These are phyloP conservation scores for Chalciporus sp. DNA, from an alignment of 1,284 basidiomycete genomes.

Conservation along the genomic window DNA sequence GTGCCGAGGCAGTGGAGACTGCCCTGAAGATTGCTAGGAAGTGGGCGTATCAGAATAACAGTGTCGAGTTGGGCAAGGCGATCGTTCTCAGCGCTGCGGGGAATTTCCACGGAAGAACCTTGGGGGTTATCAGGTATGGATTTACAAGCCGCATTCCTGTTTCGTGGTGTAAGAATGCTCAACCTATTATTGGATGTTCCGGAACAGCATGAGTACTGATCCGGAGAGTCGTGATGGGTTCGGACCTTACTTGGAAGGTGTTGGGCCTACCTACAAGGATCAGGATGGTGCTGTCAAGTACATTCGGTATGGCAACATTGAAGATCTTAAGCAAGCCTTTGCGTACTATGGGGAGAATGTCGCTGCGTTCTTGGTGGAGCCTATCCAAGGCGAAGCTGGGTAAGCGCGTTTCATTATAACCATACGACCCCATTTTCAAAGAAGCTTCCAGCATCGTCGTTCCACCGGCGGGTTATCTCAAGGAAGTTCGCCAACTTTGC, in stretches of 20 bases:
- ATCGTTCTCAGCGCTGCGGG: slow-evolving; percentile 86
- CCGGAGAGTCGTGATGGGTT: slow-evolving; percentile 87
- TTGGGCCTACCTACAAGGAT: slow-evolving; percentile 78
- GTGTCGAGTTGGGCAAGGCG: slow-evolving; percentile 61
- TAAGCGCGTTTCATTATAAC: slow-evolving; percentile 41
- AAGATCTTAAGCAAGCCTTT: slow-evolving; percentile 83
- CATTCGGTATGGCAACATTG: slow-evolving; percentile 83
- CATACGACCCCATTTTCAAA: slow-evolving; percentile 6
- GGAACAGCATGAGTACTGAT: slow-evolving; percentile 89
- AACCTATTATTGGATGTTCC: slow-evolving; percentile 18
- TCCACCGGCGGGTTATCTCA: slow-evolving; percentile 88
- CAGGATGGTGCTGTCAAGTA: slow-evolving; percentile 47
- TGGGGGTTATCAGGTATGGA: slow-evolving; percentile 81
- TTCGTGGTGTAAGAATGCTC: neutral
- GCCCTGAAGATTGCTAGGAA: slow-evolving; percentile 84
- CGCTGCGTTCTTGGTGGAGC: slow-evolving; percentile 95
- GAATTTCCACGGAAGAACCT: slow-evolving; percentile 96
- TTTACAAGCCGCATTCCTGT: neutral
- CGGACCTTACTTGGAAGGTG: slow-evolving; percentile 86
- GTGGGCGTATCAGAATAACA: slow-evolving; percentile 87
- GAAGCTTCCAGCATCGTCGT: slow-evolving; percentile 76
- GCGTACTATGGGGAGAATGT: slow-evolving; percentile 83
- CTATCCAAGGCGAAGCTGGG: slow-evolving; percentile 99
- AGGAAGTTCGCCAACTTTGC: slow-evolving; percentile 80
- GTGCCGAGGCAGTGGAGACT: slow-evolving; percentile 97